Percentiles rank a stretch among this genome's conserved stretches.
These are phyloP conservation scores for Ceratorhiza oryzae-sativae DNA, from an alignment of 1,284 basidiomycete genomes.

Conservation along the genomic window DNA sequence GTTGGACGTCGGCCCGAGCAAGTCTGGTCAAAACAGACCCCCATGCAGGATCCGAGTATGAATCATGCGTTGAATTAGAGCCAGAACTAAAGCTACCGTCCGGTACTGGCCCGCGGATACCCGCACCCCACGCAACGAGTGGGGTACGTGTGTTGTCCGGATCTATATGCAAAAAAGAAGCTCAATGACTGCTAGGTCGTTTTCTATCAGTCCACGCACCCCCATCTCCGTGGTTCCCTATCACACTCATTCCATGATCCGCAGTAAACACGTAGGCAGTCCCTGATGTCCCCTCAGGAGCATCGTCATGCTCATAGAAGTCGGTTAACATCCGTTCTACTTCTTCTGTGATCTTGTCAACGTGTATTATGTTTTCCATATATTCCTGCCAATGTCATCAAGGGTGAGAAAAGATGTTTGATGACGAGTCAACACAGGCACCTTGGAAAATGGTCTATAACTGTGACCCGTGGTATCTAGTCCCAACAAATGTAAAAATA, in stretches of 20 bases:
- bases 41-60: conserved; percentile 69
- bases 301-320: conserved; percentile 70
- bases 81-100: conserved; percentile 53
- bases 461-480: conserved; percentile 89
- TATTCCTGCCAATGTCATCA: conserved; percentile 67
- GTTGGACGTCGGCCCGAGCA: conserved; percentile 76
- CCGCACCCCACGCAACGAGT: conserved; percentile 83
- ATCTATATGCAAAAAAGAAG: conserved; percentile 56
- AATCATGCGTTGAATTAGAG: conserved; percentile 64
- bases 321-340: conserved; percentile 68
- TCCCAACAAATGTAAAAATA: conserved; percentile 86
- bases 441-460: conserved; percentile 83
- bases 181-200: conserved; percentile 22
- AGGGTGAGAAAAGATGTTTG: too few relatives aligned
- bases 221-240: conserved; percentile 91
- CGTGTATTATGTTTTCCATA: conserved; percentile 82
- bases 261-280: conserved; percentile 87
- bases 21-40: conserved; percentile 57
- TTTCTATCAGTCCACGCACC: conserved; percentile 56
- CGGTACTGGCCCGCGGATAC: conserved; percentile 67
- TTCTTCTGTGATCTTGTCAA: conserved; percentile 77
- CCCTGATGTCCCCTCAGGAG: conserved; percentile 13
- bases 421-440: conserved; percentile 46
- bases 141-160: conserved; percentile 90
- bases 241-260: conserved; percentile 89